These are phyloP conservation scores for Beauveria pseudobassiana DNA, from an alignment of 2,329 filamentous ascomycete genomes.

Conservation along the genomic window DNA sequence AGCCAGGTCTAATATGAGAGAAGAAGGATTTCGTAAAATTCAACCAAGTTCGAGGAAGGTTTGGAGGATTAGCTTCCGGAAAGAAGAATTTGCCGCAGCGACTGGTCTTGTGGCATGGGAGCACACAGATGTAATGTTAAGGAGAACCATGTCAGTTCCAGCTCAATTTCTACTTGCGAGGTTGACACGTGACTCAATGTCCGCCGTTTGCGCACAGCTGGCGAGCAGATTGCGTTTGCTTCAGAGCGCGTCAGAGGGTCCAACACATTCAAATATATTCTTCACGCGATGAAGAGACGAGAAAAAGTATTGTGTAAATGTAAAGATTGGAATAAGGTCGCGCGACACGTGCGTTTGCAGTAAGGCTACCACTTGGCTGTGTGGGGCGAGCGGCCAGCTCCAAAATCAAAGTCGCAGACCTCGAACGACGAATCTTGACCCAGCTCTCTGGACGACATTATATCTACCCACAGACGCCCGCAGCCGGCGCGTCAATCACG, in stretches of 20 bases:
- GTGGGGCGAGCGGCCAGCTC: background rate
- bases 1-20: background rate
- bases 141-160: conserved; percentile 5
- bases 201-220: background rate
- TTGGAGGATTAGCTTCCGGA: background rate
- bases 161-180: background rate
- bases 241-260: background rate
- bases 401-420: background rate
- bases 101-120: background rate
- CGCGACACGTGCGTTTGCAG: background rate
- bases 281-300: background rate
- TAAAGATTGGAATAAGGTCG: background rate
- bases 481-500: background rate
- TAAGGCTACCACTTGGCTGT: background rate
- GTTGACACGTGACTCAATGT: background rate
- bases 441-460: background rate
- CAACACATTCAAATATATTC: background rate
- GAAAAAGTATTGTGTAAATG: background rate
- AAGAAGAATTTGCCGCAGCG: background rate
- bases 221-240: background rate
- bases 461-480: background rate
- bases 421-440: background rate
- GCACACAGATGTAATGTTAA: background rate
- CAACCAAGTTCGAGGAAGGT: background rate
- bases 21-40: too few species aligned